Percentiles rank a stretch among this genome's conserved stretches.
These are phyloP conservation scores for Saprolegnia parasitica DNA, from an alignment of 352 stramenopile species.

Conservation along the genomic window DNA sequence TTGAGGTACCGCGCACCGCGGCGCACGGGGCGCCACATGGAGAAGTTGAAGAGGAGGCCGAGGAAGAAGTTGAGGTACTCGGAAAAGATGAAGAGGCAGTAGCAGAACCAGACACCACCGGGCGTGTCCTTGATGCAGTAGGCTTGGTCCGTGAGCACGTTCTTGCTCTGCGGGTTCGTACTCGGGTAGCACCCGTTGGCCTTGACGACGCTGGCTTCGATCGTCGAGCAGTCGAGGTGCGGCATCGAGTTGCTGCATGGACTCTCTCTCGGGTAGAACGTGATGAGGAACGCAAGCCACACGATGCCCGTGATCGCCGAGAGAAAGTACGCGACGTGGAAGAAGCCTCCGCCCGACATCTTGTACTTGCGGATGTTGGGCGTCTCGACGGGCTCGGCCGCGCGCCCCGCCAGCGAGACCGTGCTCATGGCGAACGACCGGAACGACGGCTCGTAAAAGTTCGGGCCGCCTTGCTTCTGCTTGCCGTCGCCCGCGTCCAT, in stretches of 20 bases:
- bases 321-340: conserved; percentile 84
- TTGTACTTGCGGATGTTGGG: conserved; percentile 90
- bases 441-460: conserved; percentile 87
- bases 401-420: conserved; percentile 84
- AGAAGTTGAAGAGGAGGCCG: conserved; percentile 86
- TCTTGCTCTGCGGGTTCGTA: conserved; percentile 67
- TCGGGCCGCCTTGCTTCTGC: conserved; percentile 45
- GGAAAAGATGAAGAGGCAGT: conserved; percentile 77
- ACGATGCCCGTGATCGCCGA: conserved; percentile 55
- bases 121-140: conserved; percentile 77
- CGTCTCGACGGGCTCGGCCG: conserved; percentile 78
- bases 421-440: conserved; percentile 86
- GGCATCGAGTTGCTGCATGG: conserved; percentile 60
- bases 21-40: conserved; percentile 87
- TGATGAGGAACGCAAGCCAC: conserved; percentile 75
- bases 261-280: conserved; percentile 81
- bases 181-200: conserved; percentile 42
- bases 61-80: conserved; percentile 86
- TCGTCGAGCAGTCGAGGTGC: conserved; percentile 54
- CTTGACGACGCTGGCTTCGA: conserved; percentile 47
- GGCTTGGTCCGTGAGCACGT: conserved; percentile 46
- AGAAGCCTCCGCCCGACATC: conserved; percentile 79
- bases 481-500: conserved; percentile 77
- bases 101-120: conserved; percentile 72
- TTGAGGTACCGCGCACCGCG: conserved; percentile 83